Conservation (phyloP, 768 basidiomycete species). For the Termitomyces sp. region DNA sequence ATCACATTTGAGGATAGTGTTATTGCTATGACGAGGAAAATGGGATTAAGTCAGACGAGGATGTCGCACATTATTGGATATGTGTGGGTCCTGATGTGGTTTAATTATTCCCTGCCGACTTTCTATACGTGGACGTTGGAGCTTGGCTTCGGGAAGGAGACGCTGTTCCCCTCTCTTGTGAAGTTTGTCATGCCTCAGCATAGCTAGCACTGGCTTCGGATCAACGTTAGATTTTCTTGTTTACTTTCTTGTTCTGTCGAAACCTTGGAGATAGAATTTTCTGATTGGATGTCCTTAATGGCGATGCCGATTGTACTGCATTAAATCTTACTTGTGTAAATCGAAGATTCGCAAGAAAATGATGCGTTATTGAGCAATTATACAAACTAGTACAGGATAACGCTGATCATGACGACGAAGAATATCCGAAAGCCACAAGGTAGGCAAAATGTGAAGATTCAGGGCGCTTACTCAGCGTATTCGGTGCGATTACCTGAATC, state of each 20-base stretch:
- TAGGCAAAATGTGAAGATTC: neutral
- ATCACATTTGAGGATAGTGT: slow-evolving; percentile 1
- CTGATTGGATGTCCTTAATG: neutral
- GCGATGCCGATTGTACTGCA: neutral
- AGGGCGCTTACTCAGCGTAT: neutral
- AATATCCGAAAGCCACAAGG: neutral
- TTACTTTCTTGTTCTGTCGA: neutral
- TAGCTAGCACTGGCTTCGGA: neutral
- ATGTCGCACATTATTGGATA: neutral
- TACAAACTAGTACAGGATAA: neutral
- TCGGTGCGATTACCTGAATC: neutral
- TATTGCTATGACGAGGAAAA: neutral
- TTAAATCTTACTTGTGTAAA: neutral
- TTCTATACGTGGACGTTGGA: neutral
- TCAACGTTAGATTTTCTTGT: neutral
- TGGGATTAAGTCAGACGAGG: neutral
- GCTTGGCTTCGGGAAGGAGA: neutral
- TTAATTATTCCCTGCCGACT: neutral
- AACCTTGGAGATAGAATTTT: no score
- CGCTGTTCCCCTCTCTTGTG: neutral
- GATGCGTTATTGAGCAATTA: neutral
- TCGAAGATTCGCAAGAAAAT: neutral
- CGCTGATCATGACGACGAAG: no score
- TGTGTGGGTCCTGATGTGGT: slow-evolving; percentile 1
- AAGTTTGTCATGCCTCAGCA: neutral